These are phyloP conservation scores for Trichophyton mentagrophytes DNA, from an alignment of 2,329 filamentous ascomycete species.

Conservation along the genomic window DNA sequence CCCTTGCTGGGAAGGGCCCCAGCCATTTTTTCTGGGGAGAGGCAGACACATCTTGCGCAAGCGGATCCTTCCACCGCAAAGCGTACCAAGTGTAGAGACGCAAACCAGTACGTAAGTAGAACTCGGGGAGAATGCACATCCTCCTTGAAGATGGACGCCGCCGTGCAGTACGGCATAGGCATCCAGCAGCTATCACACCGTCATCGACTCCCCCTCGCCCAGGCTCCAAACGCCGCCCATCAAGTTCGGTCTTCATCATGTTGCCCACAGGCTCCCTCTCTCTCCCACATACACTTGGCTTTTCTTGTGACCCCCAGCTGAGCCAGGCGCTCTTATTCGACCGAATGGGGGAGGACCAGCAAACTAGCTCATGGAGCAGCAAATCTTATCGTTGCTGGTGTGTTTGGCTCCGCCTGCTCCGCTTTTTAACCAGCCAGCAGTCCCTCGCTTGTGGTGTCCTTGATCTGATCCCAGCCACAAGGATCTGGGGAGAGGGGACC, in stretches of 20 bases:
- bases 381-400: neutral
- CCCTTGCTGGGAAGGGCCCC: neutral
- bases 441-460: neutral
- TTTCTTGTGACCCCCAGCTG: neutral
- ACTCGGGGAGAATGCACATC: neutral
- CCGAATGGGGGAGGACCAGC: neutral
- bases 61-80: neutral
- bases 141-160: neutral
- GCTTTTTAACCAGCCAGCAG: neutral
- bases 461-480: constrained; percentile 1
- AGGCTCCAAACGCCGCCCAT: neutral
- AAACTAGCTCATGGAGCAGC: neutral
- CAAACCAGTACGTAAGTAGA: neutral
- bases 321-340: neutral
- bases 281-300: neutral
- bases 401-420: neutral
- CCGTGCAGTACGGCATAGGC: neutral
- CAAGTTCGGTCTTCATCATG: neutral
- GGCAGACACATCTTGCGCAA: neutral
- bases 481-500: neutral
- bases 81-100: neutral
- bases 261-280: neutral
- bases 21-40: neutral
- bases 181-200: neutral
- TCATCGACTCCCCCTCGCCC: neutral